Base-by-base conservation (phyloP, 2,329 filamentous ascomycete genomes). In the Lecanosticta acicola region DNA sequence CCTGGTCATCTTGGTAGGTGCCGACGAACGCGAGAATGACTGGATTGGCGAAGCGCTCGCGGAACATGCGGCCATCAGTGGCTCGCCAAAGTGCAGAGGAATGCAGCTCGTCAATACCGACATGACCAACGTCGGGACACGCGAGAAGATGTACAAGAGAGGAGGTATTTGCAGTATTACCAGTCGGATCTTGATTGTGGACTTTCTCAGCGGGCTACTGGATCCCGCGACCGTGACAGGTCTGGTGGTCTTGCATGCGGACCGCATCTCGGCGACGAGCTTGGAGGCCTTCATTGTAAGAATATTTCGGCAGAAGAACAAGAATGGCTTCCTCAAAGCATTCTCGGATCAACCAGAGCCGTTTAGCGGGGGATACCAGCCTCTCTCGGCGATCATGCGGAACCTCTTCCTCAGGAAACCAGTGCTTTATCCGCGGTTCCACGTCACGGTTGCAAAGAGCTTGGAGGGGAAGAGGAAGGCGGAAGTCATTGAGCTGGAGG, bases 21-120 rank as follows among this genome's bases (percentile, higher is more conserved):
- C 93, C 29, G 86, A 93, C 49, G 89, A 96, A 26, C 81, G 87
- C 49, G 93, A 98, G 64, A 96, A 96, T 79, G 83, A 84, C 45
- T 97, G 91, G 90, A 89, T 98, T 49, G 93, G 93, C 56, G 93
- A 97, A 71, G 87, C 89, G 21, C 73, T 98, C 63, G 93, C 93
- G 18, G 93, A 98, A 70, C 90, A 97, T 71, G 90, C 90, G 63
- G 89, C 88, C 52, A 81, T 95, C 64, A 96, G 88, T 72, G 83
- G 82, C 68, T 79, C 87, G 14, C 80, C 85, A 13, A 84, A 85
- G 59, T 88, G 89, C 40, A 81, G 90, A 51, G 93, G 93, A 1
- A 73, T 98, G 55, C 91, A 83, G 34, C 78, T 95, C 19, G 89
- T 98, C 65, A 97, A 97, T 67, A 97, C 93, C 4, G 93, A 98